phyloP scores from a whole-genome alignment of 805 yeast species.

The Ogataea salicorniae region DNA sequence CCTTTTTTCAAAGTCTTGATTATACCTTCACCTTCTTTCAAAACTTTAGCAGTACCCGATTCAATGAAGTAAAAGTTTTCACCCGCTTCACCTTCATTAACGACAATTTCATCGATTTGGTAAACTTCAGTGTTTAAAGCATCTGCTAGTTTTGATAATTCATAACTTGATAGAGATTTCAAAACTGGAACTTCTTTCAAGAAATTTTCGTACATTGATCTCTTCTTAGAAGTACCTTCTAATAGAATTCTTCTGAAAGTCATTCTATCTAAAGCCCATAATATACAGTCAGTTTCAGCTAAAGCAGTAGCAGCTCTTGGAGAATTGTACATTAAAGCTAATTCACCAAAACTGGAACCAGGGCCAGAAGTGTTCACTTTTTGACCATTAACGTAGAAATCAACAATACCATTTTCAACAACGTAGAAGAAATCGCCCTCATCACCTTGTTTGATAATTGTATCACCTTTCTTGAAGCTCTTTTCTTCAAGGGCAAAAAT shows the following conservation, averaged over 20 bases:
- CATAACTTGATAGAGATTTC: slow-evolving; percentile 65
- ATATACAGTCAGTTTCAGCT: slow-evolving; percentile 62
- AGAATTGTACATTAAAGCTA: slow-evolving; percentile 95
- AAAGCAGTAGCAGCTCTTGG: slow-evolving; percentile 95
- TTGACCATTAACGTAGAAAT: slow-evolving; percentile 65
- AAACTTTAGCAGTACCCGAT: slow-evolving; percentile 76
- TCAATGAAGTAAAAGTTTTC: slow-evolving; percentile 72
- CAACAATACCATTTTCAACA: slow-evolving; percentile 79
- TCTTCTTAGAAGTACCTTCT: slow-evolving; percentile 86
- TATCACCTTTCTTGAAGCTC: slow-evolving; percentile 49
- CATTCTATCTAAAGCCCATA: slow-evolving; percentile 92
- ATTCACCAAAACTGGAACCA: slow-evolving; percentile 92
- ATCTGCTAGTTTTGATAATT: slow-evolving; percentile 89
- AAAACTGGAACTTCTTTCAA: slow-evolving; percentile 82
- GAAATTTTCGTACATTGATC: slow-evolving; percentile 85
- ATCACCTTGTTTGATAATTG: slow-evolving; percentile 84
- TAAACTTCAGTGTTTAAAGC: slow-evolving; percentile 79
- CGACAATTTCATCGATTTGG: slow-evolving; percentile 66
- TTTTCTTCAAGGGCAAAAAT: slow-evolving; percentile 81
- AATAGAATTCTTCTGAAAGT: slow-evolving; percentile 88
- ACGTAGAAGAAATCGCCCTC: slow-evolving; percentile 92
- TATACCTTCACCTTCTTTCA: slow-evolving; percentile 55
- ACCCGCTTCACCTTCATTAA: slow-evolving; percentile 82
- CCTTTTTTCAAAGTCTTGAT: slow-evolving; percentile 65
- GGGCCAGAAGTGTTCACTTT: slow-evolving; percentile 73